These are phyloP conservation scores for Xylogone sp. DNA, from an alignment of 2,329 filamentous ascomycete genomes.

Conservation along the genomic window DNA sequence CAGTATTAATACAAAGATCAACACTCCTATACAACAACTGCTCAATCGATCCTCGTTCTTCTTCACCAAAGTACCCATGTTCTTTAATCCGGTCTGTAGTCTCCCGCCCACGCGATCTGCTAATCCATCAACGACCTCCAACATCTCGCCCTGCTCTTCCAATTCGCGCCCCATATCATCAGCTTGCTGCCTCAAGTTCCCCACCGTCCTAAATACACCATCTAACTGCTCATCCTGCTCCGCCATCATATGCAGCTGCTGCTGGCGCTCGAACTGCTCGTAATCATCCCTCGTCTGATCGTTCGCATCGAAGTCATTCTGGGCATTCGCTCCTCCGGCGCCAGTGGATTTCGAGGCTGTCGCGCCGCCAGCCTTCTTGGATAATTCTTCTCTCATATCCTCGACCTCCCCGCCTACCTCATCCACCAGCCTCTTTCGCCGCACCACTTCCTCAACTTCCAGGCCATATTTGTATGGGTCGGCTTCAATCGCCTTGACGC, in stretches of 20 bases:
- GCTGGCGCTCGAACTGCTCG: slow-evolving; percentile 81
- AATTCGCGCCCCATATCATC: slow-evolving; percentile 95
- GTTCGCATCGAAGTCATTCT: slow-evolving; percentile 25
- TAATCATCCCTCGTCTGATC: slow-evolving; percentile 32
- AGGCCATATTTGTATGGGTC: slow-evolving; percentile 86
- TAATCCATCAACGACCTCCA: slow-evolving; percentile 78
- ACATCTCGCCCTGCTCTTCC: slow-evolving; percentile 88
- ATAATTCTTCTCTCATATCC: slow-evolving; percentile 81
- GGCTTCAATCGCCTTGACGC: slow-evolving; percentile 81
- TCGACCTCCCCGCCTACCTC: slow-evolving; percentile 88
- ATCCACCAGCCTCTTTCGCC: slow-evolving; percentile 76
- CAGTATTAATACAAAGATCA: slow-evolving; percentile 86
- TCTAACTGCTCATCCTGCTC: slow-evolving; percentile 94
- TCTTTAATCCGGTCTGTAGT: slow-evolving; percentile 80
- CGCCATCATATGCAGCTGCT: slow-evolving; percentile 87
- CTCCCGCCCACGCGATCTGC: slow-evolving; percentile 86
- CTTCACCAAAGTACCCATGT: slow-evolving; percentile 78
- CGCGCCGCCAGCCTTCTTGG: slow-evolving; percentile 51
- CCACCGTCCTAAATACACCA: slow-evolving; percentile 88
- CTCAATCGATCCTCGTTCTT: slow-evolving; percentile 86
- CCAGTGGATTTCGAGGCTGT: slow-evolving; percentile 34
- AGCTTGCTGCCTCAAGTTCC: slow-evolving; percentile 84
- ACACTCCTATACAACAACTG: slow-evolving; percentile 83
- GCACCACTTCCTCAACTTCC: slow-evolving; percentile 74
- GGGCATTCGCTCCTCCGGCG: slow-evolving; percentile 26